Conservation (phyloP, 768 basidiomycete species). For the Agaricus bisporus region DNA sequence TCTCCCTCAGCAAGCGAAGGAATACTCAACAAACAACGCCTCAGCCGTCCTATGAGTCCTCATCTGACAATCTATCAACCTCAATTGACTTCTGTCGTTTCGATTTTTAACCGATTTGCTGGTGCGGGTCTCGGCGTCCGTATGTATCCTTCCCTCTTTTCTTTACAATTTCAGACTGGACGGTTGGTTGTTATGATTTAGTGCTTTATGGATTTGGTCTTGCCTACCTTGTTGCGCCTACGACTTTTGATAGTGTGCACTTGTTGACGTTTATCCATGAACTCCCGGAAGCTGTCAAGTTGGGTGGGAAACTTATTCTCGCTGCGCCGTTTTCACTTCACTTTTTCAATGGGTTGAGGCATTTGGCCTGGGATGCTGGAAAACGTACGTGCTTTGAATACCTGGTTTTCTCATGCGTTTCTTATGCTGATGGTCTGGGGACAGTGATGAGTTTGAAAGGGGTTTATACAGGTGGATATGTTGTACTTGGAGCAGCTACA, state of each 20-base stretch:
- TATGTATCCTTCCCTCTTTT: conserved; percentile 32
- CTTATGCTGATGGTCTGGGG: conserved; percentile 1
- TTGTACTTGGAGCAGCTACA: conserved; percentile 74
- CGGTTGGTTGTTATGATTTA: conserved; percentile 22
- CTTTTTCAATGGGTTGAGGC: conserved; percentile 83
- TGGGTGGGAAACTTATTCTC: conserved; percentile 68
- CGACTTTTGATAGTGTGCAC: conserved; percentile 71
- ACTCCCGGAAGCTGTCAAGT: conserved; percentile 74
- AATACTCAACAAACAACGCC: conserved; percentile 84
- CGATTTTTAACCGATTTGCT: conserved; percentile 84
- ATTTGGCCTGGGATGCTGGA: conserved; percentile 84
- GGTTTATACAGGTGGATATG: conserved; percentile 77
- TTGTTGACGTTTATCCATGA: conserved; percentile 66
- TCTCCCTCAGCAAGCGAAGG: conserved; percentile 48
- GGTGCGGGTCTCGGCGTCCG: conserved; percentile 75
- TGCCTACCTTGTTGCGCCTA: conserved; percentile 79
- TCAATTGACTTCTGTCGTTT: conserved; percentile 85
- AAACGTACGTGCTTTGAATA: conserved; percentile 57
- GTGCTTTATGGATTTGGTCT: conserved; percentile 87
- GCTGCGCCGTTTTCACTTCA: conserved; percentile 91
- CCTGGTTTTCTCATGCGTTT: not conserved
- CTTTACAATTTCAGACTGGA: not conserved
- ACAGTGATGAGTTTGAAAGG: conserved; percentile 78
- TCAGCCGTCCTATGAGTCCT: conserved; percentile 85
- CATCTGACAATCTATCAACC: conserved; percentile 97